A percentile compares a stretch with the other conserved stretches of the same genome.
phyloP scores from a whole-genome alignment of 768 basidiomycete species.

The Lactarius hengduanensis region DNA sequence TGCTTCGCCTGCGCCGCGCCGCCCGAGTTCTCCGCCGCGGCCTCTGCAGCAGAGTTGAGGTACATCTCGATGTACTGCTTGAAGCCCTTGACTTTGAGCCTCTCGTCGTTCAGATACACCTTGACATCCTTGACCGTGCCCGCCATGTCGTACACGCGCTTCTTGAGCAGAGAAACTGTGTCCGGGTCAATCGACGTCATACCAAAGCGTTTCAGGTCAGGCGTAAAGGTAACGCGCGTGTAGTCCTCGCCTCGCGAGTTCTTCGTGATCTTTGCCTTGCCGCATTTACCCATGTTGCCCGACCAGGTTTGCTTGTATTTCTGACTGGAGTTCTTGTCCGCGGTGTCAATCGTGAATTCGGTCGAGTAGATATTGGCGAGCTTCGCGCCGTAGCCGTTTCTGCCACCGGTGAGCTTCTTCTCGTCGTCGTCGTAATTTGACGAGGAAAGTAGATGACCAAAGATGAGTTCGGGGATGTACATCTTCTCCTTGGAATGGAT shows the following conservation, averaged over 20 bases:
- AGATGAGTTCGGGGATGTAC: slow-evolving; percentile 96
- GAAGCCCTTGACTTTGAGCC: slow-evolving; percentile 91
- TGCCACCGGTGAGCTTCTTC: slow-evolving; percentile 97
- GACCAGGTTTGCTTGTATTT: slow-evolving; percentile 97
- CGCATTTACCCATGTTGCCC: slow-evolving; percentile 88
- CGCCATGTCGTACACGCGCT: slow-evolving; percentile 96
- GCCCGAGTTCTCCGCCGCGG: slow-evolving; percentile 65
- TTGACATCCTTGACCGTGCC: slow-evolving; percentile 94
- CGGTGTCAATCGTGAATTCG: slow-evolving; percentile 95
- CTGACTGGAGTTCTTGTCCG: slow-evolving; percentile 77
- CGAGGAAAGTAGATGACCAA: slow-evolving; percentile 89
- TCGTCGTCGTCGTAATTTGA: slow-evolving; percentile 99
- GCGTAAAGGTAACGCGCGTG: slow-evolving; percentile 90
- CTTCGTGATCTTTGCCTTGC: slow-evolving; percentile 90
- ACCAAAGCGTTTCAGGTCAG: slow-evolving; percentile 88
- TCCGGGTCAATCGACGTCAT: slow-evolving; percentile 92
- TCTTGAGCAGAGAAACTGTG: slow-evolving; percentile 81
- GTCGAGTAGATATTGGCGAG: slow-evolving; percentile 97
- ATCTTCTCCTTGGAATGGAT: slow-evolving; percentile 91
- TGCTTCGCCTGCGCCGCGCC: slow-evolving; percentile 79
- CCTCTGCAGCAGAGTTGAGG: slow-evolving; percentile 70
- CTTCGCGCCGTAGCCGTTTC: slow-evolving; percentile 98
- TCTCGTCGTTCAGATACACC: slow-evolving; percentile 89
- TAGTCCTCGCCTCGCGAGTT: slow-evolving; percentile 86
- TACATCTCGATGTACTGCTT: slow-evolving; percentile 97